A percentile compares a stretch with the other conserved stretches of the same genome.
These are phyloP conservation scores for Nicotiana attenuata DNA, from an alignment of 257 asterid species.

Conservation along the genomic window DNA sequence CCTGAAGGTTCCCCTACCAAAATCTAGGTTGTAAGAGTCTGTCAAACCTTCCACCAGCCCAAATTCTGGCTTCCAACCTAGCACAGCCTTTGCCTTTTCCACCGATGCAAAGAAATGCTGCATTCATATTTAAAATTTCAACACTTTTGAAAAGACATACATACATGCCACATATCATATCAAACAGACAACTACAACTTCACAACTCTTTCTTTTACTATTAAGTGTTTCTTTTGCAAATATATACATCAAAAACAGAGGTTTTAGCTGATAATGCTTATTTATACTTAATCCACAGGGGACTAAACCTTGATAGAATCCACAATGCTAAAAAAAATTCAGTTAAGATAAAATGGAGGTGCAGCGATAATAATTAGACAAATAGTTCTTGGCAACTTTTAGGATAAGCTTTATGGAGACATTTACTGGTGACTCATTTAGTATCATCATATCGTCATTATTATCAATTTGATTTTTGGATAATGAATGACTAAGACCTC, in stretches of 20 bases:
- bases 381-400: not conserved
- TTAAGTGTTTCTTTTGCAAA: not conserved
- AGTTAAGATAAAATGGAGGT: too few species aligned
- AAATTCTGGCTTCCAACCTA: slow-evolving; percentile 75
- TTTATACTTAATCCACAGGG: not conserved
- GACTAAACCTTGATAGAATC: not conserved
- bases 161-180: not conserved
- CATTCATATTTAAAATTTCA: slow-evolving; percentile 6
- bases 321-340: not conserved
- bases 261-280: not conserved
- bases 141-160: not conserved
- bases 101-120: slow-evolving; percentile 96
- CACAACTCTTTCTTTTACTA: not conserved
- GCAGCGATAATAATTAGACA: not conserved
- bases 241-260: not conserved
- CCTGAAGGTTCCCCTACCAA: slow-evolving; percentile 87
- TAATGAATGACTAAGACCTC: not conserved
- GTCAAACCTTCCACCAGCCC: slow-evolving; percentile 75
- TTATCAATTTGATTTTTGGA: not conserved
- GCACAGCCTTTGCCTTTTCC: slow-evolving; percentile 83
- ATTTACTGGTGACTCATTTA: not conserved
- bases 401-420: not conserved
- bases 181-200: not conserved
- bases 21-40: slow-evolving; percentile 90
- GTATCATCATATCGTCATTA: not conserved